Evolutionary conservation across 192 early-diverging fungal species (phyloP).

Genomic region (Obelidium mucronatum): DNA sequence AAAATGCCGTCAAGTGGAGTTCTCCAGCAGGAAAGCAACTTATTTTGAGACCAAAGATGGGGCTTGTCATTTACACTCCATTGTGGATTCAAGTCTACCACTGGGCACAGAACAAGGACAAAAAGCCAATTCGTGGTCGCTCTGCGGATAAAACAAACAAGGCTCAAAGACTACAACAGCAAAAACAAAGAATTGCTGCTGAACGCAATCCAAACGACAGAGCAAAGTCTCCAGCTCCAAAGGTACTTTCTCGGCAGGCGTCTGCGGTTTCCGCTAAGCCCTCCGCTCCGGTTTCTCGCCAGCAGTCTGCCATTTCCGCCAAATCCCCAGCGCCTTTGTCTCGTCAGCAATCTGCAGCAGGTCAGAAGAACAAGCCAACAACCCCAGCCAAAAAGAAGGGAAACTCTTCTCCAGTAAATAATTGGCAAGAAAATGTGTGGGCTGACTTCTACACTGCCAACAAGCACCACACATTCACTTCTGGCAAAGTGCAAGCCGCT

Average conservation of each 20-base stretch:
- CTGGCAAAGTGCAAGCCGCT: background rate
- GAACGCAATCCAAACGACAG: conserved; percentile 12
- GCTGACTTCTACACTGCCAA: conserved; percentile 29
- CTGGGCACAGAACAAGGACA: background rate
- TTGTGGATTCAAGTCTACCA: conserved; percentile 26
- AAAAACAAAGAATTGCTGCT: conserved; percentile 17
- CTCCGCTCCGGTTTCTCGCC: conserved; percentile 2
- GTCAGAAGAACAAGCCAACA: conserved; percentile 7
- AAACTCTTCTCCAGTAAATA: conserved; percentile 4
- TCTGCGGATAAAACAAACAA: conserved; percentile 27
- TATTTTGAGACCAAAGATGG: conserved; percentile 27
- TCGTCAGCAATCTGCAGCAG: background rate
- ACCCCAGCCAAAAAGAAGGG: conserved; percentile 12
- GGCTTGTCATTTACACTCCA: conserved; percentile 21
- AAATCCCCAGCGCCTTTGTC: conserved; percentile 5
- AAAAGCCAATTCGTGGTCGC: conserved; percentile 4
- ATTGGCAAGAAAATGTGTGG: conserved; percentile 13
- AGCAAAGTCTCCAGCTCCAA: background rate
- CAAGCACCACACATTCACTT: background rate
- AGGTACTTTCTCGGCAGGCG: conserved; percentile 1
- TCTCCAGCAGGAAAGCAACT: conserved; percentile 29
- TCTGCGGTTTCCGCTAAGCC: conserved; percentile 5
- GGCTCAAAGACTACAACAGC: conserved; percentile 12
- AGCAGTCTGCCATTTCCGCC: background rate
- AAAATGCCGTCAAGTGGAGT: conserved; percentile 25